These are phyloP conservation scores for Cryptosporidium felis DNA, from an alignment of 169 alveolate species.

Conservation along the genomic window DNA sequence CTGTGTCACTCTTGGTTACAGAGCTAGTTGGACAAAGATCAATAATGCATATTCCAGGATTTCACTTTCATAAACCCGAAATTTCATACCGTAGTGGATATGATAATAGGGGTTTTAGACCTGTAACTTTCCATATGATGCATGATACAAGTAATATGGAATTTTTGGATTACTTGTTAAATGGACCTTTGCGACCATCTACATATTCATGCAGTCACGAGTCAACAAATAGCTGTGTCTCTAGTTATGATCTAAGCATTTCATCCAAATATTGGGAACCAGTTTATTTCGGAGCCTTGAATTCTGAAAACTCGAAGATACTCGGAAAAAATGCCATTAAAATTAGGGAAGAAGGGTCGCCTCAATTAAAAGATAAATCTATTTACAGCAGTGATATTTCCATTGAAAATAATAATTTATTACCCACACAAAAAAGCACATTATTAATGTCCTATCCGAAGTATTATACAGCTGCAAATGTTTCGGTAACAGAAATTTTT, in stretches of 20 bases:
- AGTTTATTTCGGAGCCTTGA: conserved; percentile 37
- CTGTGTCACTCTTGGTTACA: conserved; percentile 45
- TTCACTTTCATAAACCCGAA: conserved; percentile 59
- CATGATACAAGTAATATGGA: conserved; percentile 59
- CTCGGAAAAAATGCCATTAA: conserved; percentile 47
- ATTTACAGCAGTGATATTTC: not conserved
- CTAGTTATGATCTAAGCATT: conserved; percentile 26
- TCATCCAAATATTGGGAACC: conserved; percentile 69
- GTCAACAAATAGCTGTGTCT: conserved; percentile 45
- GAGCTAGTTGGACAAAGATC: conserved; percentile 62
- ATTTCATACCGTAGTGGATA: conserved; percentile 42
- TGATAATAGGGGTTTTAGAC: conserved; percentile 32
- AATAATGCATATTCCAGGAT: conserved; percentile 54
- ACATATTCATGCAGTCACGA: conserved; percentile 53
- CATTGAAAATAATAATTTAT: not conserved
- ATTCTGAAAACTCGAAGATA: conserved; percentile 12
- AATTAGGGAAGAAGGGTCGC: not conserved
- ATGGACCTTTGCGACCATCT: conserved; percentile 22
- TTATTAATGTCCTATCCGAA: conserved; percentile 38
- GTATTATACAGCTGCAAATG: not conserved
- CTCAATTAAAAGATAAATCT: not conserved
- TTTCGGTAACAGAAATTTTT: not conserved
- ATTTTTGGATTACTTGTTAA: conserved; percentile 51
- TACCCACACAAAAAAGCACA: conserved; percentile 26
- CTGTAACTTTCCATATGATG: conserved; percentile 69